A percentile compares a stretch with the other conserved stretches of the same genome.
Conservation (phyloP, 495 filamentous ascomycete species). For the Ramalina peruviana region DNA sequence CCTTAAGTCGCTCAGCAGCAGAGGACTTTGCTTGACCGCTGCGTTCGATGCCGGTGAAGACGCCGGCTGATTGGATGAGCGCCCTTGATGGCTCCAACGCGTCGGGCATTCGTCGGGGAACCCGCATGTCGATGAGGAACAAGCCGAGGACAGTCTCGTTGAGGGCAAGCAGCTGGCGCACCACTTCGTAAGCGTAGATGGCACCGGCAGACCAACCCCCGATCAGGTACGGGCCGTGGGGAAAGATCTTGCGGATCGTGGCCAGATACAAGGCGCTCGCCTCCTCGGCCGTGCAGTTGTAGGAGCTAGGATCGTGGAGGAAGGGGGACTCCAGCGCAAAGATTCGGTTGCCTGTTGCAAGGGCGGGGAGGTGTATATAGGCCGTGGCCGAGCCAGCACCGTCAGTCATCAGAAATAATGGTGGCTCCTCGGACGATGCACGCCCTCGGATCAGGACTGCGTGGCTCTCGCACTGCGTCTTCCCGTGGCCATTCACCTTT, state of each 20-base stretch:
- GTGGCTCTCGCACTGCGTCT: too few species aligned
- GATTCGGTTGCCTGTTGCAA: not conserved
- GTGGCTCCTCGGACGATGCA: not conserved
- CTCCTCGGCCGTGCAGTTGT: not conserved
- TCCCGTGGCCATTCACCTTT: too few species aligned
- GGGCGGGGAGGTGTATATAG: conserved; percentile 6
- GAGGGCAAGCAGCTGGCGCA: not conserved
- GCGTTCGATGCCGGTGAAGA: conserved; percentile 50
- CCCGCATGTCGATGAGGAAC: conserved; percentile 5
- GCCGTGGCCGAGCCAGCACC: conserved; percentile 1
- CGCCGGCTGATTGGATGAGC: conserved; percentile 37
- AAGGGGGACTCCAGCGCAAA: conserved; percentile 1
- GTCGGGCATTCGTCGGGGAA: conserved; percentile 28
- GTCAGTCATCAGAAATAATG: conserved; percentile 5
- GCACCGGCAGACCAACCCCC: conserved; percentile 4
- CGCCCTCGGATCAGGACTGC: not conserved
- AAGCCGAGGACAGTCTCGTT: conserved; percentile 1
- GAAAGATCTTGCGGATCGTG: not conserved
- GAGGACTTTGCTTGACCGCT: conserved; percentile 31
- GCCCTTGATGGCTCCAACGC: conserved; percentile 43
- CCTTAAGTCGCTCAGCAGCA: conserved; percentile 34
- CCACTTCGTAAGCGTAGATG: conserved; percentile 4
- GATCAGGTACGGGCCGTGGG: conserved; percentile 3
- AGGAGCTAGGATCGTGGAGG: not conserved
- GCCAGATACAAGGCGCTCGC: not conserved